Base-by-base conservation (phyloP, 2,329 filamentous ascomycete species). In the Paraphoma chrysanthemicola region DNA sequence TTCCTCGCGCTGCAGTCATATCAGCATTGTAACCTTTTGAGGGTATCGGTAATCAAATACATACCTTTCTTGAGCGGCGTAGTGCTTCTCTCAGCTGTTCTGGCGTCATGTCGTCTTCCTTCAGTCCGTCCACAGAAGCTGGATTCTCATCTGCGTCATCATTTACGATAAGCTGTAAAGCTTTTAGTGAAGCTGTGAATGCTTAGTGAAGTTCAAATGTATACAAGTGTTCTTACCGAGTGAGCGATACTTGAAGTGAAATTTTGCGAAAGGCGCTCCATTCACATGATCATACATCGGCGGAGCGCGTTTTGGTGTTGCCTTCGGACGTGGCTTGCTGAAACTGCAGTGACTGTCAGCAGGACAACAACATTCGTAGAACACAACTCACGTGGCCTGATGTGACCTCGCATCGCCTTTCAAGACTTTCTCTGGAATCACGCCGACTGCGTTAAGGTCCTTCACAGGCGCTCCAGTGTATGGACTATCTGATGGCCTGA, bases 341-440 rank as follows among this genome's bases (percentile, higher is more conserved):
- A 55, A 7, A 4, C 54, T 57, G 23, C 9, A 39, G 33, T 44
- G 4, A 1, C 30, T 30, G 23, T 28, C 30, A 44, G 23, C 10
- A 9, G 12, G 16, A 45, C 23, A 29, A 39, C 33, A 28, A 4
- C 3, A 7, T 42, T 18, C 9, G 10, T 10, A 33, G 6, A 23
- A 41, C 10, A 31, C 18, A 14, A 49, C 60, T 4, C 38, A 62
- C 57, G 23, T 47, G 31, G 54, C 33, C 38, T 62, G 60, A 38
- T 55, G 54, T n/a, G 57, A 62, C 18, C 51, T 39, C 8, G 57
- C 49, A 14, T 60, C 52, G 14, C 57, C 57, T 48, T 62, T 60
- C 7, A 60, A n/a, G 17, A 46, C 54, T 30, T 60, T 57, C 16
- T 60, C 60, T 8, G 56, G 51, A 12, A 62, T 48, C 0, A 41